These are phyloP conservation scores for Serendipita sp. DNA, from an alignment of 1,284 basidiomycete species.

Conservation along the genomic window DNA sequence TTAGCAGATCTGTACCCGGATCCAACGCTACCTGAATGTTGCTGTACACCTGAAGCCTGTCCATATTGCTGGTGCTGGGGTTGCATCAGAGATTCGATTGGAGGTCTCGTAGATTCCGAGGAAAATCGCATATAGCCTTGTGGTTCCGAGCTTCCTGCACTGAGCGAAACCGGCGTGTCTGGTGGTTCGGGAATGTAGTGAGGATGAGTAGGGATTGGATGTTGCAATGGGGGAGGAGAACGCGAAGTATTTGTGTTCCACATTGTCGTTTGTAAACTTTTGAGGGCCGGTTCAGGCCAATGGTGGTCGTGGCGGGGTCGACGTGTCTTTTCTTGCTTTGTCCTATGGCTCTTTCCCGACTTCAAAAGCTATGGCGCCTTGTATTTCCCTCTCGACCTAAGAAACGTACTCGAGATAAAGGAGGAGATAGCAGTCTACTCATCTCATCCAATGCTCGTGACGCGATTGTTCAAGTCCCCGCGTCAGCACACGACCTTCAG, in stretches of 20 bases:
- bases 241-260: background rate
- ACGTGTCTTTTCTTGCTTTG: background rate
- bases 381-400: too few relatives aligned
- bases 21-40: slow-evolving; percentile 10
- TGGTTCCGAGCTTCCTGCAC: slow-evolving; percentile 29
- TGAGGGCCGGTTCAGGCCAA: background rate
- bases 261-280: background rate
- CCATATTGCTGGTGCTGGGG: slow-evolving; percentile 19
- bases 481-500: background rate
- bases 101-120: slow-evolving; percentile 6
- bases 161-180: slow-evolving; percentile 45
- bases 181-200: slow-evolving; percentile 83
- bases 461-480: background rate
- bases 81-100: slow-evolving; percentile 31
- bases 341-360: too few relatives aligned
- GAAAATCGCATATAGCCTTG: slow-evolving; percentile 64
- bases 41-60: slow-evolving; percentile 7
- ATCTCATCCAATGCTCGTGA: background rate
- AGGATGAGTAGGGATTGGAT: slow-evolving; percentile 81
- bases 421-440: background rate
- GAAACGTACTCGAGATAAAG: too few relatives aligned
- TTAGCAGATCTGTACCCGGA: slow-evolving; percentile 10
- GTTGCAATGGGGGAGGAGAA: slow-evolving; percentile 34
- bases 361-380: too few relatives aligned
- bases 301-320: background rate